Percentiles rank a stretch among this genome's conserved stretches.
phyloP scores from a whole-genome alignment of 2,329 filamentous ascomycete genomes.

The Ophiocordyceps camponoti-floridani region DNA sequence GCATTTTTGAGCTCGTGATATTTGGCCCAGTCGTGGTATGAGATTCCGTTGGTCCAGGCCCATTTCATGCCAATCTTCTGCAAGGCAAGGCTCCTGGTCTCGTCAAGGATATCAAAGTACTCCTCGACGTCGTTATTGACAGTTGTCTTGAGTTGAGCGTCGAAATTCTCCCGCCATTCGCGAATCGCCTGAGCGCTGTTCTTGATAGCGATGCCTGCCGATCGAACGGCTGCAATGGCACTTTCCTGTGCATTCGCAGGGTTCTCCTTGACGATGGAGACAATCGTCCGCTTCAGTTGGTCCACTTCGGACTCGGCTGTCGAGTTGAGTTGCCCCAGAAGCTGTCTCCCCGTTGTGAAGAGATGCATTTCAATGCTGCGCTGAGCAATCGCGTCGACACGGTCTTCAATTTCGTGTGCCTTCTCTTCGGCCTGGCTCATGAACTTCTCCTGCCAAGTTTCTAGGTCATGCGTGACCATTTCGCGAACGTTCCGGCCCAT shows the following conservation, averaged over 20 bases:
- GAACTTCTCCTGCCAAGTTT: constrained; percentile 78
- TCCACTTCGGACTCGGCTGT: constrained; percentile 45
- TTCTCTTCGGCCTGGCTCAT: constrained; percentile 72
- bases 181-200: constrained; percentile 60
- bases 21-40: constrained; percentile 93
- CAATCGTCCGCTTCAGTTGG: constrained; percentile 49
- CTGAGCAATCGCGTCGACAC: constrained; percentile 38
- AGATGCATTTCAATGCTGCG: constrained; percentile 44
- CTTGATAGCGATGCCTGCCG: constrained; percentile 56
- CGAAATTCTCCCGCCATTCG: constrained; percentile 56
- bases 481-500: constrained; percentile 40
- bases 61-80: constrained; percentile 88
- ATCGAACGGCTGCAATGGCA: constrained; percentile 34
- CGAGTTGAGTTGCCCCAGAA: constrained; percentile 51
- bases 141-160: constrained; percentile 47
- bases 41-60: constrained; percentile 90
- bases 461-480: constrained; percentile 60
- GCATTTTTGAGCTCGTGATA: constrained; percentile 77
- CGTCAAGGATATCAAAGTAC: constrained; percentile 67
- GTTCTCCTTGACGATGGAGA: constrained; percentile 36
- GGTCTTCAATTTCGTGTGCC: constrained; percentile 51
- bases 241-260: constrained; percentile 22
- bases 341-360: constrained; percentile 43
- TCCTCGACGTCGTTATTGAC: constrained; percentile 59
- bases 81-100: constrained; percentile 66